These are phyloP conservation scores for Globisporangium recalcitrans DNA, from an alignment of 352 stramenopile genomes.

Conservation along the genomic window DNA sequence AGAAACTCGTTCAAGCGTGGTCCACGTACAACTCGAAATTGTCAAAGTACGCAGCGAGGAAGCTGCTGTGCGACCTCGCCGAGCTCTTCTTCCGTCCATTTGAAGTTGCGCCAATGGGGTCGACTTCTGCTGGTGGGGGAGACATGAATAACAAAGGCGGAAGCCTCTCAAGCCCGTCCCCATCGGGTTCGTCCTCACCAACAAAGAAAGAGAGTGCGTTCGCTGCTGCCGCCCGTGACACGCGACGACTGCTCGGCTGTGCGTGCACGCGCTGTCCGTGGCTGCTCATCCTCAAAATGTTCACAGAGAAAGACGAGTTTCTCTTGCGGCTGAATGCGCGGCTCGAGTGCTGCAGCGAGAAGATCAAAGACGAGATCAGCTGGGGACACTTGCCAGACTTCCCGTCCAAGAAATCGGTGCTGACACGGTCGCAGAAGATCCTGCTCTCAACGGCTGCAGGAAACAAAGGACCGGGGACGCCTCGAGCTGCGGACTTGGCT, in stretches of 20 bases:
- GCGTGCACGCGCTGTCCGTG: conserved; percentile 67
- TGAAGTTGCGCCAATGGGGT: conserved; percentile 11
- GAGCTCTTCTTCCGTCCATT: conserved; percentile 59
- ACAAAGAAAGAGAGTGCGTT: conserved; percentile 14
- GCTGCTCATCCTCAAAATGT: conserved; percentile 66
- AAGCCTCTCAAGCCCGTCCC: background rate
- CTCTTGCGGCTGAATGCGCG: conserved; percentile 63
- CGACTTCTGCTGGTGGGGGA: background rate
- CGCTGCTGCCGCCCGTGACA: conserved; percentile 16
- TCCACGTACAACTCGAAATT: conserved; percentile 48
- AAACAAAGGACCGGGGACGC: conserved; percentile 26
- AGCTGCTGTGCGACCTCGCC: conserved; percentile 58
- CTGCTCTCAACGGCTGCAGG: conserved; percentile 41
- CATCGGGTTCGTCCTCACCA: conserved; percentile 16
- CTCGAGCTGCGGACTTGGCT: conserved; percentile 38
- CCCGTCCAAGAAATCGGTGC: conserved; percentile 45
- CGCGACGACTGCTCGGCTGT: conserved; percentile 57
- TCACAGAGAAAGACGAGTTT: conserved; percentile 66
- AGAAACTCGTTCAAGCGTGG: conserved; percentile 58
- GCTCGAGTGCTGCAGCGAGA: conserved; percentile 66
- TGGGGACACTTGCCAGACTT: conserved; percentile 70
- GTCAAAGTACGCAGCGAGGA: conserved; percentile 40
- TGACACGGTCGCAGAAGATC: conserved; percentile 67
- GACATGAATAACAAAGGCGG: background rate
- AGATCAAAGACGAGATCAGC: conserved; percentile 66